Base-by-base conservation (phyloP, 805 yeast species). In the Ogataea wickerhamii region DNA sequence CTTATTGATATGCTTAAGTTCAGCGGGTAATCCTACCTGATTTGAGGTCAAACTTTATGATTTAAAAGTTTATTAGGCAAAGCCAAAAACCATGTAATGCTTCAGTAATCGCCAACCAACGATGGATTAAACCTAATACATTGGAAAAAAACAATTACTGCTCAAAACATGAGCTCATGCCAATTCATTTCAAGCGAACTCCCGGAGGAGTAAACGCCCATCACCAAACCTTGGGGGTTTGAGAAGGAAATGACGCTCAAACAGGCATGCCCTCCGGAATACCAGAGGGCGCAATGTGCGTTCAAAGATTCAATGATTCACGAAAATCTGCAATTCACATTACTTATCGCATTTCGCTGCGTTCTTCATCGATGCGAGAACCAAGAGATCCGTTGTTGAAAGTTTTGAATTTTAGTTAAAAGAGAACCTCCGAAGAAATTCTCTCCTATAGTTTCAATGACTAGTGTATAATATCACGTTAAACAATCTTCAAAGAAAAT, bases 301-400 rank as follows among this genome's bases (percentile, higher is more conserved):
- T 32, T 32, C 35, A 32, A 32, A 32, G 35, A 32, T 32, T 32
- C 35, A 32, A 32, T 32, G 35, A 32, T 32, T 32, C 35, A 32
- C 35, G 35, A 32, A 34, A 22, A 22, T 22, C 25, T 22, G 25
- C 25, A 22, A 22, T 22, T 22, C 25, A 22, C 25, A 22, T 22
- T 22, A 22, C 25, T 22, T 22, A 22, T 22, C 25, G 25, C 25
- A 22, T 22, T 22, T 22, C 25, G 25, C 25, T 22, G 25, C 25
- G 25, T 22, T 22, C 25, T 22, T 37, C 41, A 37, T 37, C 41
- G 41, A 37, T 37, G 41, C 41, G 41, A 37, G 41, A 37, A 37
- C 41, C 41, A 37, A 37, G 41, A 37, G 37, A 37, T 37, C 41
- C 41, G 41, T 37, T 37, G 41, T 37, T 32, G 41, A 32, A 37